phyloP scores from a whole-genome alignment of 768 basidiomycete species.

The Suillus sp. region DNA sequence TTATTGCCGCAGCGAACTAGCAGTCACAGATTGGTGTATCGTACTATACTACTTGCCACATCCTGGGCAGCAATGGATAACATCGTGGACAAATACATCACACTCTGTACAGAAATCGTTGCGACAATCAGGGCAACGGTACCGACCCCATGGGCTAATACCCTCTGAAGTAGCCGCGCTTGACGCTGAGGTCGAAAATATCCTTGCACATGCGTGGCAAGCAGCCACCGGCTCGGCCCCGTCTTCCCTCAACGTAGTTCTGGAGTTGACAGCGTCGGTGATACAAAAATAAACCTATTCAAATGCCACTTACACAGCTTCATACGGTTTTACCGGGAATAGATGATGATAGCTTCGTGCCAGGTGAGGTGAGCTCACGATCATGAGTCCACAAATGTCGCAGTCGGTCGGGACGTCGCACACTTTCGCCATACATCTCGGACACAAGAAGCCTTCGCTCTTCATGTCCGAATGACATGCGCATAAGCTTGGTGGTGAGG shows the following conservation, averaged over 20 bases:
- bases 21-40: neutral
- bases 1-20: neutral
- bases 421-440: constrained; percentile 87
- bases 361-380: constrained; percentile 96
- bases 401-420: constrained; percentile 99
- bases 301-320: constrained; percentile 67
- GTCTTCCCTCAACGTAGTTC: constrained; percentile 40
- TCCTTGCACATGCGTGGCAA: constrained; percentile 81
- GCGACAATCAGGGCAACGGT: constrained; percentile 83
- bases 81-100: constrained; percentile 95
- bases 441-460: constrained; percentile 93
- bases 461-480: constrained; percentile 93
- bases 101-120: constrained; percentile 94
- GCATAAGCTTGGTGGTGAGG: constrained; percentile 81
- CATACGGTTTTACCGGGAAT: constrained; percentile 90
- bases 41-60: constrained; percentile 56
- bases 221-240: constrained; percentile 34
- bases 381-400: constrained; percentile 95
- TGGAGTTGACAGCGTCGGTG: constrained; percentile 25
- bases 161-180: constrained; percentile 53
- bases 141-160: constrained; percentile 83
- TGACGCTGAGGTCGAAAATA: constrained; percentile 55
- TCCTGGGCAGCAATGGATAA: constrained; percentile 92
- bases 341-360: constrained; percentile 95
- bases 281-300: constrained; percentile 9